Conservation (phyloP, 257 asterid genomes). For the Fraxinus americana region DNA sequence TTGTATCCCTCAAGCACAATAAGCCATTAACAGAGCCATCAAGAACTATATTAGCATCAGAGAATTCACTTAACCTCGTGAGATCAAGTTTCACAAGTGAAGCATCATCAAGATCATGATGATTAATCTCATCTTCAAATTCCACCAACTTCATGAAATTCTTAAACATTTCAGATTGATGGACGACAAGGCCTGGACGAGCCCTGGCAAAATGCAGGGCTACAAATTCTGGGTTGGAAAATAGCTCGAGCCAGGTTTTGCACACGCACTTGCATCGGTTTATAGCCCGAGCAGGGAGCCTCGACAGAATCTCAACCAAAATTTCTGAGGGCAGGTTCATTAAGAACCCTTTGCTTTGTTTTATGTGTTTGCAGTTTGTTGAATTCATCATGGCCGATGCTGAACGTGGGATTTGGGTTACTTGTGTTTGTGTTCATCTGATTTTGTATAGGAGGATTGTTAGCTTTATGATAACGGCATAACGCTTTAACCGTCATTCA, state of each 20-base stretch:
- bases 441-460: no score
- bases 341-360: background rate
- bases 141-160: conserved; percentile 1
- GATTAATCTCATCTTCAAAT: background rate
- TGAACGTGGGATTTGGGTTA: no score
- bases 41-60: background rate
- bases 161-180: background rate
- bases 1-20: conserved; percentile 17
- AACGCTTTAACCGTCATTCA: no score
- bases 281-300: background rate
- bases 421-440: no score
- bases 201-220: background rate
- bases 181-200: background rate
- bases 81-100: conserved; percentile 15
- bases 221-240: background rate
- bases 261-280: background rate
- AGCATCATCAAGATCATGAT: background rate
- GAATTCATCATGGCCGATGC: background rate
- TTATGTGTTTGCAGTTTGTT: background rate
- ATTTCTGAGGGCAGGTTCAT: background rate
- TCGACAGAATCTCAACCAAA: background rate
- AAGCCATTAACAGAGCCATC: conserved; percentile 33
- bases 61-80: background rate
- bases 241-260: background rate
- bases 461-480: no score